Conservation (phyloP, 768 basidiomycete genomes). For the Mrakia hoshinonis region DNA sequence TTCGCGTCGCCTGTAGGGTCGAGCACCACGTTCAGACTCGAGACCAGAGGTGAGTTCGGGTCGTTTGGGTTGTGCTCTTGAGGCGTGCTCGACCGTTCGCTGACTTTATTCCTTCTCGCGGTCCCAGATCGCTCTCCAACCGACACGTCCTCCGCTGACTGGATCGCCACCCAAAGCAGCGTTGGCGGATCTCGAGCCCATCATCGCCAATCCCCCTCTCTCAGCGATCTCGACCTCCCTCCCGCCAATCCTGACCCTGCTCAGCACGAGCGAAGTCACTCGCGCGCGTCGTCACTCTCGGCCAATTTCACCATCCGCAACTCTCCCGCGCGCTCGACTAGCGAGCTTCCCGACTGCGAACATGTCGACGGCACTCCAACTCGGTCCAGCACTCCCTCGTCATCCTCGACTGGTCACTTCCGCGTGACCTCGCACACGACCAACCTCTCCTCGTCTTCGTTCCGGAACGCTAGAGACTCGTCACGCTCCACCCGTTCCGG, state of each 20-base stretch:
- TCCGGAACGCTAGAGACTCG: neutral
- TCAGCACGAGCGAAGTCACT: neutral
- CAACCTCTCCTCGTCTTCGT: neutral
- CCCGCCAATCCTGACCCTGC: no score
- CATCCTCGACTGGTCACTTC: neutral
- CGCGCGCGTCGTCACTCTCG: neutral
- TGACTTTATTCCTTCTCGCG: neutral
- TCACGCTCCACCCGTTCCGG: neutral
- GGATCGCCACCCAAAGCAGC: neutral
- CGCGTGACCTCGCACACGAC: neutral
- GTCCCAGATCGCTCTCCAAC: neutral
- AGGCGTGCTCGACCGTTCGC: neutral
- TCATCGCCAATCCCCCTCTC: neutral
- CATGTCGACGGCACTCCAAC: neutral
- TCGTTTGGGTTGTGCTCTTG: neutral
- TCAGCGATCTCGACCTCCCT: neutral
- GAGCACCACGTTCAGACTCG: fast-evolving
- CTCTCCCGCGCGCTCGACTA: neutral
- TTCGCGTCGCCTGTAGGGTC: neutral
- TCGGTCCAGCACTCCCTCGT: neutral
- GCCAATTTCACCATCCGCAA: neutral
- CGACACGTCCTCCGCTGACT: neutral
- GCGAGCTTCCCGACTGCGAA: neutral
- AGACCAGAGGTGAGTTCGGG: neutral
- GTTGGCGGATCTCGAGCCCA: neutral